Percentiles rank a stretch among this genome's conserved stretches.
phyloP scores from a whole-genome alignment of 1,139 yeast species.

The Starmera stellimalicola region DNA sequence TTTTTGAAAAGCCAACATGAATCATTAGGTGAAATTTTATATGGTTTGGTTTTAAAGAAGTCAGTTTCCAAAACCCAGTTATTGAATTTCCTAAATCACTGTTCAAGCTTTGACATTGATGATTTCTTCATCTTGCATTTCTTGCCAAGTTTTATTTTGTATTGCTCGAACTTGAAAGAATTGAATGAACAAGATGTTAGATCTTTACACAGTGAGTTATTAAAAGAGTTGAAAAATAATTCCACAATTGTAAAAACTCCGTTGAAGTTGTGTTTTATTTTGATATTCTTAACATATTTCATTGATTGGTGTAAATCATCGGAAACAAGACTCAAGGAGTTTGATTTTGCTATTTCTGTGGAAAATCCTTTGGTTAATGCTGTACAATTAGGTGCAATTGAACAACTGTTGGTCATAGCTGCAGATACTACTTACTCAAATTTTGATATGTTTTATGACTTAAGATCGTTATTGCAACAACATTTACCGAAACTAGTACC shows the following conservation, averaged over 20 bases:
- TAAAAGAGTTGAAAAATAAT: slow-evolving; percentile 20
- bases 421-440: slow-evolving; percentile 51
- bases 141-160: slow-evolving; percentile 49
- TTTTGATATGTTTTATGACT: slow-evolving; percentile 48
- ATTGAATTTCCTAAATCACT: slow-evolving; percentile 30
- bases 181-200: slow-evolving; percentile 27
- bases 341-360: slow-evolving; percentile 36
- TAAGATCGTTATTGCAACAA: slow-evolving; percentile 57
- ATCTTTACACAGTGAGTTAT: slow-evolving; percentile 24
- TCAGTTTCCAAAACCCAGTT: slow-evolving; percentile 30
- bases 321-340: slow-evolving; percentile 29
- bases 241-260: slow-evolving; percentile 42
- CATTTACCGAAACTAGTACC: slow-evolving; percentile 51
- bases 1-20: slow-evolving; percentile 65
- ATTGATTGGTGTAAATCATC: slow-evolving; percentile 62
- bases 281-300: slow-evolving; percentile 55
- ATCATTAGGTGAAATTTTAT: slow-evolving; percentile 54
- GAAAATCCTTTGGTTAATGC: slow-evolving; percentile 41
- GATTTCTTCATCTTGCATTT: slow-evolving; percentile 57
- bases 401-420: slow-evolving; percentile 59
- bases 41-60: slow-evolving; percentile 35
- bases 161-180: slow-evolving; percentile 27
- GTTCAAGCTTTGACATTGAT: slow-evolving; percentile 40
- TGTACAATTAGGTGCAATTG: slow-evolving; percentile 69
- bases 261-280: slow-evolving; percentile 46